Percentiles rank a stretch among this genome's conserved stretches.
Conservation (phyloP, 108 stramenopile genomes). For the Pseudonitzschia multiseries region DNA sequence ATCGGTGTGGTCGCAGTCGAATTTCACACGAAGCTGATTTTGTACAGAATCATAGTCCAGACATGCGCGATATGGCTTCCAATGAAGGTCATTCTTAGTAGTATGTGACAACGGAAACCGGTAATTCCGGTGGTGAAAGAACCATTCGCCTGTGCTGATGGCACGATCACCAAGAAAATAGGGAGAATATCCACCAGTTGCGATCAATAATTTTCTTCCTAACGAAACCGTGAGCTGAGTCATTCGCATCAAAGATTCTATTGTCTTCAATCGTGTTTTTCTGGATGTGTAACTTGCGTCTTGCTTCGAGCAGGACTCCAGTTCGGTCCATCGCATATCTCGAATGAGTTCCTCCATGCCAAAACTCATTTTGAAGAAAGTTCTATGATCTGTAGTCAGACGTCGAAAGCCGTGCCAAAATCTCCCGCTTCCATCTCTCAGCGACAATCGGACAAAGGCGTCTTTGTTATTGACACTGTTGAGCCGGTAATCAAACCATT, state of each 20-base stretch:
- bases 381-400: conserved; percentile 4
- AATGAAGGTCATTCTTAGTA: neutral
- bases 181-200: conserved; percentile 5
- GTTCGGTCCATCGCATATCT: conserved; percentile 15
- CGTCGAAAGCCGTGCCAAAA: conserved; percentile 16
- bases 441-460: conserved; percentile 10
- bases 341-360: conserved; percentile 9
- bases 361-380: conserved; percentile 6
- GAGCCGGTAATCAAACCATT: conserved; percentile 8
- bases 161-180: neutral
- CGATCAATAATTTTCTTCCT: conserved; percentile 1
- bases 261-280: neutral
- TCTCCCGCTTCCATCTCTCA: conserved; percentile 4
- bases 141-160: neutral
- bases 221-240: conserved; percentile 12
- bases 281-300: neutral
- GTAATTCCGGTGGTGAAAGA: conserved; percentile 5
- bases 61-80: neutral
- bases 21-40: conserved; percentile 4
- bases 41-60: neutral
- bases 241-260: conserved; percentile 7
- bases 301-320: neutral
- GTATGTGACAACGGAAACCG: conserved; percentile 3
- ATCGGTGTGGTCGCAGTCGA: conserved; percentile 10
- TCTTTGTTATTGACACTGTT: neutral